Conservation (phyloP, 1,284 basidiomycete genomes). For the Trichosporon faecale region DNA sequence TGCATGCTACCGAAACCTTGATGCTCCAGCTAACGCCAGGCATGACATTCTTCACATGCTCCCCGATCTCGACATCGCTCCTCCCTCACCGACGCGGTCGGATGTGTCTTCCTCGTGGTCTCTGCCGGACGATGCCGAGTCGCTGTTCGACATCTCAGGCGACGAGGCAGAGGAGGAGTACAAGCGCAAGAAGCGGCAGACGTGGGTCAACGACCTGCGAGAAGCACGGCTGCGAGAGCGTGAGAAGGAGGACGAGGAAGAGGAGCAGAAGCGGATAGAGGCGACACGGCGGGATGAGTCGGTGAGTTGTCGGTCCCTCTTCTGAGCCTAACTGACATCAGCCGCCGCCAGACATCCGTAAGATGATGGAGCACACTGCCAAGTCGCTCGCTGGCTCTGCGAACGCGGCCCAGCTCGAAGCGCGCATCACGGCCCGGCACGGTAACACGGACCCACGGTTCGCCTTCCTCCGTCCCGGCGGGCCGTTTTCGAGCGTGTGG, state of each 20-base stretch:
- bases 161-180: slow-evolving; percentile 64
- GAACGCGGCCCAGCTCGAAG: slow-evolving; percentile 72
- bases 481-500: slow-evolving; percentile 69
- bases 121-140: slow-evolving; percentile 77
- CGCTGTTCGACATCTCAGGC: slow-evolving; percentile 69
- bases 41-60: slow-evolving; percentile 75
- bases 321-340: slow-evolving; percentile 45
- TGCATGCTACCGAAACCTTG: neutral
- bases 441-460: slow-evolving; percentile 63
- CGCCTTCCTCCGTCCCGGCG: slow-evolving; percentile 63
- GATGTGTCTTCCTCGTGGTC: slow-evolving; percentile 56
- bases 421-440: slow-evolving; percentile 82
- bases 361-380: slow-evolving; percentile 73
- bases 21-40: slow-evolving; percentile 53
- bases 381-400: slow-evolving; percentile 63
- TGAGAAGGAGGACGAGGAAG: slow-evolving; percentile 57
- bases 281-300: slow-evolving; percentile 60
- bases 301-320: neutral
- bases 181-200: slow-evolving; percentile 63
- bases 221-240: slow-evolving; percentile 61
- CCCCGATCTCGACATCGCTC: slow-evolving; percentile 47
- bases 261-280: slow-evolving; percentile 63
- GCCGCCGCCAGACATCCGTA: slow-evolving; percentile 65
- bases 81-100: slow-evolving; percentile 6
- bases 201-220: slow-evolving; percentile 60